Evolutionary conservation across 352 stramenopile genomes (phyloP).

Genomic region (Phytophthora fragariae): DNA sequence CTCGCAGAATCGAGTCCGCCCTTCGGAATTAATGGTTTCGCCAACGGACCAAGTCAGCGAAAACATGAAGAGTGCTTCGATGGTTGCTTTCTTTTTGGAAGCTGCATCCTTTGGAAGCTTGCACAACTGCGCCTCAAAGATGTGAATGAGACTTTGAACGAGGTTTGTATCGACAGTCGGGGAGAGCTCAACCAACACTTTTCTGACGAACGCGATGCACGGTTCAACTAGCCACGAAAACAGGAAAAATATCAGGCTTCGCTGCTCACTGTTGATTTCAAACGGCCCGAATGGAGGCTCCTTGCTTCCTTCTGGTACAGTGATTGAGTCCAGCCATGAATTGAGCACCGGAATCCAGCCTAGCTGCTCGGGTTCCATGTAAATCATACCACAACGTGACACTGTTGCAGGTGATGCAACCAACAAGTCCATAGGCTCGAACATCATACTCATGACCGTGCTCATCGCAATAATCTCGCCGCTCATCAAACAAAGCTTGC

Average conservation of each 20-base stretch:
- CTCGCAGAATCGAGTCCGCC: slow-evolving; percentile 76
- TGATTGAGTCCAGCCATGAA: slow-evolving; percentile 90
- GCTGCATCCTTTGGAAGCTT: slow-evolving; percentile 76
- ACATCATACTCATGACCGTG: slow-evolving; percentile 96
- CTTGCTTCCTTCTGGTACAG: slow-evolving; percentile 33
- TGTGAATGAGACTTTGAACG: slow-evolving; percentile 88
- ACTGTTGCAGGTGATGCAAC: slow-evolving; percentile 94
- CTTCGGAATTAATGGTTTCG: slow-evolving; percentile 78
- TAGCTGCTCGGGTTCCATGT: slow-evolving; percentile 93
- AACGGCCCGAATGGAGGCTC: slow-evolving; percentile 51
- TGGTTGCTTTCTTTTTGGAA: slow-evolving; percentile 63
- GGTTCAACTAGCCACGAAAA: slow-evolving; percentile 92
- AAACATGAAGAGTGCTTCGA: slow-evolving; percentile 93
- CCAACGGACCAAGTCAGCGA: slow-evolving; percentile 92
- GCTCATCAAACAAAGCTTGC: slow-evolving; percentile 94
- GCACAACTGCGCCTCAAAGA: slow-evolving; percentile 82
- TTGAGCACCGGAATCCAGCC: slow-evolving; percentile 90
- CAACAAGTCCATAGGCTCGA: slow-evolving; percentile 95
- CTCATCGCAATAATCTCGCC: slow-evolving; percentile 96
- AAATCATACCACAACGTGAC: slow-evolving; percentile 95
- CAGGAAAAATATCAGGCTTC: slow-evolving; percentile 72
- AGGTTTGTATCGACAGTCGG: slow-evolving; percentile 93
- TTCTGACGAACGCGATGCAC: slow-evolving; percentile 89
- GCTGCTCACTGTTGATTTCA: slow-evolving; percentile 82
- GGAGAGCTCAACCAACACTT: slow-evolving; percentile 86